Evolutionary conservation across 352 stramenopile genomes (phyloP).

Genomic region (Phytopythium vexans): DNA sequence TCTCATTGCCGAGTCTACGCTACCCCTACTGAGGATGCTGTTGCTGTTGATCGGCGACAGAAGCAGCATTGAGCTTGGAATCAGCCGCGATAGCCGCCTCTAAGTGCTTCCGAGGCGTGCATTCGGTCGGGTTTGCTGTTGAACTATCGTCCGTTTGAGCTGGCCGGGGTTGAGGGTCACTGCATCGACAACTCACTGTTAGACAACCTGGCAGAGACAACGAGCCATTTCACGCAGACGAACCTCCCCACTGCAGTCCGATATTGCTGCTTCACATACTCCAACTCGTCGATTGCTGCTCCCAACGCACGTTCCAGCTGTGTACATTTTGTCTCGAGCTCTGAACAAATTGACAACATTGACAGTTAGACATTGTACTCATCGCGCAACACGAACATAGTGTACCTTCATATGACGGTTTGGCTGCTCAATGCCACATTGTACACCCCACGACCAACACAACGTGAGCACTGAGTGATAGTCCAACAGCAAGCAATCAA

Average conservation of each 20-base stretch:
- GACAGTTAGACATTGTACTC: background rate
- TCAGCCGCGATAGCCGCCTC: constrained; percentile 48
- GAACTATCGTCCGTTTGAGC: constrained; percentile 3
- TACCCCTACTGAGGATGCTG: no score
- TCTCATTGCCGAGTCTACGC: no score
- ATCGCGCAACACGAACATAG: background rate
- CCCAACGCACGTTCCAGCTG: constrained; percentile 43
- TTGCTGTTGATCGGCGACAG: no score
- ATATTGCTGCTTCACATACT: constrained; percentile 53
- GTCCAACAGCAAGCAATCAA: constrained; percentile 2
- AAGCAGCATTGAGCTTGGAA: constrained; percentile 26
- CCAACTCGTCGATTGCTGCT: constrained; percentile 34
- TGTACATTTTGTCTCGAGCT: constrained; percentile 53
- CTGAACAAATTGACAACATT: constrained; percentile 9
- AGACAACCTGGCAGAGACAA: background rate
- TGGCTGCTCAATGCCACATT: constrained; percentile 17
- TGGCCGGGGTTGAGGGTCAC: constrained; percentile 30
- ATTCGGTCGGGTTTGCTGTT: constrained; percentile 16
- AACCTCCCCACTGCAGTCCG: constrained; percentile 48
- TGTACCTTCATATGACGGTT: constrained; percentile 34
- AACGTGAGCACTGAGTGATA: constrained; percentile 1
- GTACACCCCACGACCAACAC: background rate
- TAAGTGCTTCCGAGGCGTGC: constrained; percentile 51
- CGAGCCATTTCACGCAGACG: background rate
- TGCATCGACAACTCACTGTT: constrained; percentile 9